These are phyloP conservation scores for Calamus simplicifolius DNA, from an alignment of 176 grass and related monocot species.

Conservation along the genomic window DNA sequence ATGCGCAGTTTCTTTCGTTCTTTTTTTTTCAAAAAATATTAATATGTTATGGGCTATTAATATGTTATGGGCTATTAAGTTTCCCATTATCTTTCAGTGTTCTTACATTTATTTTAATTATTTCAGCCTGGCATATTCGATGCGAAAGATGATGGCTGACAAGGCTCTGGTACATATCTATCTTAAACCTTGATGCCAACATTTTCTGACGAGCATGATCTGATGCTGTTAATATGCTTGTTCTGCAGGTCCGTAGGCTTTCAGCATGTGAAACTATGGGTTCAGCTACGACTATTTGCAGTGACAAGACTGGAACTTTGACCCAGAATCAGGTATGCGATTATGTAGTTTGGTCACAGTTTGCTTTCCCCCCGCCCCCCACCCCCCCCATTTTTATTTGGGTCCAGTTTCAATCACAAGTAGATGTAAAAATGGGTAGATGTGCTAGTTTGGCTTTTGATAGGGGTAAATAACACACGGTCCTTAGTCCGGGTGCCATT, in stretches of 20 bases:
- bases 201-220: slow-evolving; percentile 5
- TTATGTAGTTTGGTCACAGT: slow-evolving; percentile 10
- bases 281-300: slow-evolving; percentile 96
- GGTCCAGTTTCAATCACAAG: no score
- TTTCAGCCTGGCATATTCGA: slow-evolving; percentile 80
- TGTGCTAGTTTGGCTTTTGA: no score
- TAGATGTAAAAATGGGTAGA: no score
- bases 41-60: slow-evolving; percentile 11
- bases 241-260: slow-evolving; percentile 76
- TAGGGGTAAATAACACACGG: no score
- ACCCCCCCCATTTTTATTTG: background rate
- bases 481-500: no score
- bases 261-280: slow-evolving; percentile 99
- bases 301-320: slow-evolving; percentile 93
- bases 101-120: background rate
- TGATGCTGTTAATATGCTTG: slow-evolving; percentile 1
- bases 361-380: background rate
- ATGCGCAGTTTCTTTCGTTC: no score
- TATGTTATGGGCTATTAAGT: slow-evolving; percentile 14
- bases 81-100: slow-evolving; percentile 1
- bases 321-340: slow-evolving; percentile 70
- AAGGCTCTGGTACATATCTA: slow-evolving; percentile 61
- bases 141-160: slow-evolving; percentile 95
- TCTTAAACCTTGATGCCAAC: background rate
- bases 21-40: no score